Base-by-base conservation (phyloP, 768 basidiomycete species). In the Lactifluus piperatus region DNA sequence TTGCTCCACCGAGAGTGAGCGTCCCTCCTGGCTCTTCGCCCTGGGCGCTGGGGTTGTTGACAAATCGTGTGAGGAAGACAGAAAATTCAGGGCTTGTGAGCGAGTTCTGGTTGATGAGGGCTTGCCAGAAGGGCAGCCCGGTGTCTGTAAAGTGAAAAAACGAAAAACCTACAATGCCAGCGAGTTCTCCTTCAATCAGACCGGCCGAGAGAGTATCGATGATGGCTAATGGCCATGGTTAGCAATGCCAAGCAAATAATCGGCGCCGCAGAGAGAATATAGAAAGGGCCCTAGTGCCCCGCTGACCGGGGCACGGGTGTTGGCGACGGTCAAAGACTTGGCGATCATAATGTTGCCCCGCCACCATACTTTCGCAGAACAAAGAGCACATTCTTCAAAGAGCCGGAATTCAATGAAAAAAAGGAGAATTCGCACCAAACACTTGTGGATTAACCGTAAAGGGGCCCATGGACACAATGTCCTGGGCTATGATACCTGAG, bases 121-220 rank as follows among this genome's bases (percentile, higher is more conserved):
- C 68, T 63, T 84, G 71, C 87, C 88, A 90, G 69, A 90, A 87
- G 0, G 89, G 89, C 0, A 69, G 71, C 0, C 68, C 62, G 13
- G 86, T 85, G 11, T 75, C 72, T 0, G 88, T 78, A 47, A 92
- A 77, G n/a, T 76, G 60, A n/a, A 73, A 39, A 65, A 87, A 92
- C 0, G 83, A 89, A 41, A 92, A 79, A 14, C 89, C 89, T 76
- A 92, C 75, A 65, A 92, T 83, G 24, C 89, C 89, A 0, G 86
- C 83, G 0, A 83, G 73, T 1, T 71, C 58, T 5, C 79, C 78
- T 22, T 71, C 68, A 27, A 88, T 71, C 1, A 90, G 71, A 4
- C 69, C 69, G 0, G 47, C 36, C 0, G 84, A 75, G 16, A 86
- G 75, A 2, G 67, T 47, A 34, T 78, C 69, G n/a, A 83, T 91